Percentiles rank a stretch among this genome's conserved stretches.
Conservation (phyloP, 108 stramenopile species). For the Conticribra guillardii region DNA sequence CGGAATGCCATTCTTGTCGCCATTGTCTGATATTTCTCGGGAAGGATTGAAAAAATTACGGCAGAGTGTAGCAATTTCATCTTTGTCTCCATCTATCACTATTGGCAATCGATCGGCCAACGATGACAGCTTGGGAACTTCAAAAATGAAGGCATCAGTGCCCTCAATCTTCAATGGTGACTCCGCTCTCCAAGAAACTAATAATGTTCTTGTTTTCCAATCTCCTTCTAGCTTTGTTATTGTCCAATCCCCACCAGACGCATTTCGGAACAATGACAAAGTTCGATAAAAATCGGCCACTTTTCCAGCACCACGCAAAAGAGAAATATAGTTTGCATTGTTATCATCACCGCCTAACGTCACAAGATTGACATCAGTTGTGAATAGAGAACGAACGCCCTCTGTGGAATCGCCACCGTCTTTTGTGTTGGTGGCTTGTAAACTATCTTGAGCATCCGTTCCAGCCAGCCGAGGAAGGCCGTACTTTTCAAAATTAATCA, state of each 20-base stretch:
- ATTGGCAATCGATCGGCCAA: constrained; percentile 27
- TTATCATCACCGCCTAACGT: neutral
- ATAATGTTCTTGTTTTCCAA: constrained; percentile 1
- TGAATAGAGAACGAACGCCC: constrained; percentile 30
- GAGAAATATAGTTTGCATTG: constrained; percentile 4
- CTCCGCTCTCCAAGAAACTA: constrained; percentile 40
- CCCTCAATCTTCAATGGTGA: constrained; percentile 42
- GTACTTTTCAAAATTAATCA: constrained; percentile 23
- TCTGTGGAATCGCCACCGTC: neutral
- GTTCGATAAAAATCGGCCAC: constrained; percentile 44
- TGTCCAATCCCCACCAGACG: constrained; percentile 40
- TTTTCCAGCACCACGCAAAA: constrained; percentile 42
- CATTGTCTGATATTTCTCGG: too few relatives aligned
- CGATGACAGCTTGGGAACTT: constrained; percentile 12
- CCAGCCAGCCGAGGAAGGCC: constrained; percentile 34
- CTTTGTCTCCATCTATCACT: constrained; percentile 38
- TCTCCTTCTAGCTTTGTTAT: constrained; percentile 11
- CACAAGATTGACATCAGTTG: constrained; percentile 34
- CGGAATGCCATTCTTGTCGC: constrained; percentile 6
- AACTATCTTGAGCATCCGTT: neutral
- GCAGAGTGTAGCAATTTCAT: constrained; percentile 20
- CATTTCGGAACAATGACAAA: constrained; percentile 25
- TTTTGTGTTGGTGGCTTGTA: too few relatives aligned
- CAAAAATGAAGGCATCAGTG: constrained; percentile 39
- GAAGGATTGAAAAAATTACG: constrained; percentile 24